Evolutionary conservation across 2,329 filamentous ascomycete genomes (phyloP).

Genomic region (Fusarium acutatum): DNA sequence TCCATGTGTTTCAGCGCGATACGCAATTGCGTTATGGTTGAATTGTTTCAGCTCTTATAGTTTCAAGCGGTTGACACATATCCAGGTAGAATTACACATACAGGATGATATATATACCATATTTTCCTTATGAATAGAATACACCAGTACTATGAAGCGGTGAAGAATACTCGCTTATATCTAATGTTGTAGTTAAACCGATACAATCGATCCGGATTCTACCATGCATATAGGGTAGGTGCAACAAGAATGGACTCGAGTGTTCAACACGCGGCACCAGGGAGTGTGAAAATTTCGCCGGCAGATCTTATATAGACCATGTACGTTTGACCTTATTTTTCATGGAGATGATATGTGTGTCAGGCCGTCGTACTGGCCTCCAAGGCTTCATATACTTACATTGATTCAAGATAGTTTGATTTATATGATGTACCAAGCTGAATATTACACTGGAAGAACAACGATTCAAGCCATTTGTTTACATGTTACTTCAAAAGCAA

Average conservation of each 20-base stretch:
- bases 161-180: background rate
- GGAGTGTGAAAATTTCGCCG: background rate
- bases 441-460: background rate
- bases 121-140: accelerated
- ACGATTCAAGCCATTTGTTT: background rate
- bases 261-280: background rate
- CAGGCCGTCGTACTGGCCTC: background rate
- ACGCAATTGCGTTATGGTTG: too few relatives aligned
- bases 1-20: background rate
- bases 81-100: background rate
- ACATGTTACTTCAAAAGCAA: background rate
- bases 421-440: background rate
- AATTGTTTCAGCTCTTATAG: background rate
- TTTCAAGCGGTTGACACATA: too few relatives aligned
- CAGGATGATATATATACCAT: background rate
- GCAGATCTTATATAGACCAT: background rate
- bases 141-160: background rate
- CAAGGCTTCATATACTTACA: background rate
- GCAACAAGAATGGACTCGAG: background rate
- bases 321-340: background rate
- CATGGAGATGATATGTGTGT: too few relatives aligned
- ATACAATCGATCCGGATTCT: background rate
- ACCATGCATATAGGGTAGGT: background rate
- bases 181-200: background rate
- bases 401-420: background rate